Base-by-base conservation (phyloP, 2,329 filamentous ascomycete species). In the Waltergamsia citrina region DNA sequence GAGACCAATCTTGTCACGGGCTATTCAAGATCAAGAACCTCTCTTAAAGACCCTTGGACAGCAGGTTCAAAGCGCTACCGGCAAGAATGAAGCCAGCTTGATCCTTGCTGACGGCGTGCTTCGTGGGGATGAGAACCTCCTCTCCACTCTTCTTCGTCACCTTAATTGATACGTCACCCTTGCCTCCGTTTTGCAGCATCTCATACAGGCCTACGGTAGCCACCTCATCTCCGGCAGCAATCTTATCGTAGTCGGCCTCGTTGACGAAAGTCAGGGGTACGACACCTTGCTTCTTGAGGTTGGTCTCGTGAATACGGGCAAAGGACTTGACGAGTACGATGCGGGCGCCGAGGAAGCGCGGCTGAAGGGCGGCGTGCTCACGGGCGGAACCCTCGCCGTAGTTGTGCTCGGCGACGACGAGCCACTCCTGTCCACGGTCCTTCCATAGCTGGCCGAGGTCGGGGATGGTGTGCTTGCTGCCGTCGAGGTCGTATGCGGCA, bases 351-450 rank as follows among this genome's bases (percentile, higher is more conserved):
- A 94, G 78, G 61, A 88, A 94, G n/a, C 87, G 73, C 3, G 87
- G 88, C 57, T 94, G 87, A 23, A 94, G 68, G 2, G 87, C 87
- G 16, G 87, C 87, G 61, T 94, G 87, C 57, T 94, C 87, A 43
- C 87, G 75, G 3, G 87, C 86, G 33, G 81, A 87, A 14, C 87
- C 87, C 59, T 94, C 87, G 44, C 88, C 87, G 63, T 94, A 94
- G 71, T 98, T 98, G 64, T 94, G 86, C 66, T 98, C 92, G 14
- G 90, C 92, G 19, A 98, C 85, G 10, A 96, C 87, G 37, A 96
- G 74, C 92, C 92, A 98, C 41, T 83, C 74, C 46, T 76, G 74
- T 7, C 74, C 75, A 43, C 78, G 66, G 16, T 73, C 67, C 56
- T 86, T 86, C 90, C 90, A 98, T 44, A 75, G 72, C 54, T 77